Evolutionary conservation across 2,329 filamentous ascomycete species (phyloP).

Genomic region (Lachnum nothofagi): DNA sequence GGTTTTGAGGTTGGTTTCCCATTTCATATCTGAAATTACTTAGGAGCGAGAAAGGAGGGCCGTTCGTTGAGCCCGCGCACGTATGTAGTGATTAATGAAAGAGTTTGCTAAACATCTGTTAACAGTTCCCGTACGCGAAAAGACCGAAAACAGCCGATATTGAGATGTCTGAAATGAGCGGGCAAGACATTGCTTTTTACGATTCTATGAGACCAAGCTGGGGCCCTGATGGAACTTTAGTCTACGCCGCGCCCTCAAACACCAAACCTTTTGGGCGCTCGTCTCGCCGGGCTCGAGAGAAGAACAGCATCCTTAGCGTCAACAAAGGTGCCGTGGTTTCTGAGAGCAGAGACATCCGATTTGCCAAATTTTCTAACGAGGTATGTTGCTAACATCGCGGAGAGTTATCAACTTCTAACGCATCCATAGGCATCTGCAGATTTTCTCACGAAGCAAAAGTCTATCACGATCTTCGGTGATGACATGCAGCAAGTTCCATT

Average conservation of each 20-base stretch:
- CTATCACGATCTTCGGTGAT: slow-evolving; percentile 48
- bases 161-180: slow-evolving; percentile 56
- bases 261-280: slow-evolving; percentile 31
- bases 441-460: slow-evolving; percentile 51
- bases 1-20: slow-evolving; percentile 84
- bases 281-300: slow-evolving; percentile 26
- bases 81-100: slow-evolving; percentile 34
- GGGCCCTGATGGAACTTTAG: slow-evolving; percentile 67
- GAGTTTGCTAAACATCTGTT: slow-evolving; percentile 42
- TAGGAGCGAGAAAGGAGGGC: slow-evolving; percentile 20
- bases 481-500: slow-evolving; percentile 53
- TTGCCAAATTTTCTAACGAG: slow-evolving; percentile 58
- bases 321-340: slow-evolving; percentile 55
- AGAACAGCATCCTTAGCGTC: slow-evolving; percentile 47
- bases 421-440: slow-evolving; percentile 52
- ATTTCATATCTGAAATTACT: slow-evolving; percentile 30
- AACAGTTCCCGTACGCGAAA: slow-evolving; percentile 83
- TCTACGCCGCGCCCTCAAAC: slow-evolving; percentile 52
- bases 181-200: slow-evolving; percentile 63
- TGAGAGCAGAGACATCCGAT: slow-evolving; percentile 59
- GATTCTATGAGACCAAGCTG: slow-evolving; percentile 73
- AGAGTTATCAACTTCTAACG: slow-evolving; percentile 18
- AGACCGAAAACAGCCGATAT: slow-evolving; percentile 63
- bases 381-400: slow-evolving; percentile 31
- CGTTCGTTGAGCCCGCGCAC: slow-evolving; percentile 32